Evolutionary conservation across 768 basidiomycete genomes (phyloP), one percentile per base, ranked within the genome.

Genomic region (Boletus speciosus): DNA sequence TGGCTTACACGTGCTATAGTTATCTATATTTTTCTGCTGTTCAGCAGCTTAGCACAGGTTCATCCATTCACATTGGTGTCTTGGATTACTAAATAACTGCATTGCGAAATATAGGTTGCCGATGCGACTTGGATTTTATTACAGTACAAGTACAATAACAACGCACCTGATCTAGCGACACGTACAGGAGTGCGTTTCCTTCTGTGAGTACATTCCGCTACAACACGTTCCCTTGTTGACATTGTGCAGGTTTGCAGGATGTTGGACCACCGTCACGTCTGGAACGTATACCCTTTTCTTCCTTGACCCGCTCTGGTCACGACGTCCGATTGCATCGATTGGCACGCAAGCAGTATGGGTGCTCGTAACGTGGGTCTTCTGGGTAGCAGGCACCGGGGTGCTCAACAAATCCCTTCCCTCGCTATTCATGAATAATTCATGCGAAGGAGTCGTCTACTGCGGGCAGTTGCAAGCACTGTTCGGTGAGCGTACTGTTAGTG

Each of bases 321-420:
- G 70, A 53, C 76, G 78, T 52, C 74, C 79, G 4, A 56, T 83
- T 15, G 74, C 79, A 10, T 85, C 84, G 12, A 69, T 85, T 37
- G 83, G 83, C 8, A 73, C 81, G 0, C 85, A 86, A 60, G 75
- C 74, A 12, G 68, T 84, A 40, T 86, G 85, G 85, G 66, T 80
- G 5, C 66, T 83, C 29, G 54, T 78, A 1, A 84, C 84, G 14
- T 84, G 81, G 82, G 60, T 79, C 16, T 70, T 84, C 43, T 86
- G 84, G 85, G 73, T 84, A 19, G 71, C 82, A 14, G 81, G 81
- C 40, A 75, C 82, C 4, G 78, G 77, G 0, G 66, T 80, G 23
- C 63, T 85, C 43, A 81, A 82, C 57, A 71, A 72, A 36, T 74
- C 81, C 6, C 63, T 81, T 23, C 80, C 82, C 3, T 67, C 63